Evolutionary conservation across 176 grass and related monocot species (phyloP), one percentile per base, ranked within the genome.

Genomic region (Oropetium thomaeum): DNA sequence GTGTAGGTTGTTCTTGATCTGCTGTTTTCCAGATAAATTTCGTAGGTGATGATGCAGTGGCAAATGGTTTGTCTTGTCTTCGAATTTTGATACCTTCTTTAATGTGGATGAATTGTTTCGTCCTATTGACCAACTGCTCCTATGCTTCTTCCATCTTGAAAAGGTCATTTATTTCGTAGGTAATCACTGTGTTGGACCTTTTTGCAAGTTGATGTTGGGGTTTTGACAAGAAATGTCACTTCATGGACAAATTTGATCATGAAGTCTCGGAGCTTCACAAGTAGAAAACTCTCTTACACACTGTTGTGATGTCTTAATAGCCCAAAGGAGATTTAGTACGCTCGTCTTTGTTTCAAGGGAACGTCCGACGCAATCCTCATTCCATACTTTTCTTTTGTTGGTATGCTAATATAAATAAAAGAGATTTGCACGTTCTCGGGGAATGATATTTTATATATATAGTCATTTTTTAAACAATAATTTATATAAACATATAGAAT

Each of bases 221-320:
- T 68, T 98, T 87, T 74, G 60, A 90, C 79, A 92, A 90, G 72
- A 95, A 95, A 73, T 95, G 91, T 22, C 86, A 92, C 30, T 95
- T 95, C 77, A 95, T 92, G 87, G 89, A 95, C 87, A 98, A 94
- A 82, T 87, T 94, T 90, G 87, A 76, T 15, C 69, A 72, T 71
- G 89, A 92, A 79, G 79, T 94, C 73, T 88, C 87, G 25, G 81
- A 86, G 76, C 87, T 86, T 15, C 92, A 94, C 81, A 92, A 86
- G 38, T 92, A 86, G 67, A 81, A n/a, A 54, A 20, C 9, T 58
- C 34, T 69, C 54, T 65, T 35, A 48, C 74, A 63, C 53, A 34
- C 35, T 89, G 16, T 69, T 82, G 73, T 78, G 62, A 67, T 48
- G 85, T 81, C 71, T 71, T 79, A 55, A n/a, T 82, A 54, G 6